Conservation (phyloP, 2,329 filamentous ascomycete species). For the Macrophomina tecta region DNA sequence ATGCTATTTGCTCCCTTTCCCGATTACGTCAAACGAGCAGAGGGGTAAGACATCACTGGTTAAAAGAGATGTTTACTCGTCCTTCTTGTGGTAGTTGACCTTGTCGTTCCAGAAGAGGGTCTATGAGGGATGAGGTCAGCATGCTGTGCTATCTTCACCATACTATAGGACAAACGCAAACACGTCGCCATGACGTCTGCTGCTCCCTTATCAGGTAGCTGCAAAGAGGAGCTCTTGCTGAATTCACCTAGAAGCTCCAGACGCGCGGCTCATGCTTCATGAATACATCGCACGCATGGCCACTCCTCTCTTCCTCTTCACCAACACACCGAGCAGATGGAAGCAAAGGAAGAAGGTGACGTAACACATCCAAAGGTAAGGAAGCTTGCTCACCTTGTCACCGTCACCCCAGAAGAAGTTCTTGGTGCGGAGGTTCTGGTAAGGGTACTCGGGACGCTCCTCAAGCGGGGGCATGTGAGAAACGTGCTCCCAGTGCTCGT, state of each 20-base stretch:
- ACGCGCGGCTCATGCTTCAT: neutral
- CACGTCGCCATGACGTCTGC: neutral
- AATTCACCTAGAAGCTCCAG: neutral
- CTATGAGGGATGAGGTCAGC: conserved; percentile 36
- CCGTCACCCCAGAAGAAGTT: conserved; percentile 95
- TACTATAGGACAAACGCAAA: neutral
- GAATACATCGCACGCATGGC: neutral
- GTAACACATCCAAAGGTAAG: neutral
- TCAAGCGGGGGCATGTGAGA: conserved; percentile 82
- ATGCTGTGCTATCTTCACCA: neutral
- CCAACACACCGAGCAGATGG: neutral
- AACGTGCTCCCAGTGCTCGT: conserved; percentile 97
- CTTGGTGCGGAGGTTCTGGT: conserved; percentile 97
- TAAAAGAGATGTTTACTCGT: conserved; percentile 53
- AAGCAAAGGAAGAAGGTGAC: neutral
- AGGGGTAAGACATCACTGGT: neutral
- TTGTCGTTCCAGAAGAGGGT: conserved; percentile 80
- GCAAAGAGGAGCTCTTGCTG: too few species aligned
- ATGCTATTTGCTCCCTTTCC: neutral
- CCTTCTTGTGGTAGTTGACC: conserved; percentile 97
- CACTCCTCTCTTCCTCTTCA: neutral
- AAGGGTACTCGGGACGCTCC: conserved; percentile 91
- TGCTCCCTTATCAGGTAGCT: neutral
- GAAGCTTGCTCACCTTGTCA: conserved; percentile 75
- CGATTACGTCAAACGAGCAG: neutral